phyloP scores from a whole-genome alignment of 2,329 filamentous ascomycete species.

The Colletotrichum limetticola region DNA sequence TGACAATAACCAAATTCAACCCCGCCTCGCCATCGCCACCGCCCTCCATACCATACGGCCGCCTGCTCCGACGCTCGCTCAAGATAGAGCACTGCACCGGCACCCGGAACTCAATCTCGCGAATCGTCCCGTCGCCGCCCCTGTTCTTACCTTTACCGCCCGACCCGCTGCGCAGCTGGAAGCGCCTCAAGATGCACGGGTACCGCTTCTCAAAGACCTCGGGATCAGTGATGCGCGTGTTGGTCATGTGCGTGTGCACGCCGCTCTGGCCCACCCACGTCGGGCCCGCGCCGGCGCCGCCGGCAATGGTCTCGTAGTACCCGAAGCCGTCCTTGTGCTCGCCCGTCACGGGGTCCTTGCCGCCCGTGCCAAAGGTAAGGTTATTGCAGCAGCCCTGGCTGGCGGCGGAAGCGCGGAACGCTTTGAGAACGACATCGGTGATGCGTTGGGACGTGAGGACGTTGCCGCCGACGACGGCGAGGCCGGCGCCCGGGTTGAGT shows the following conservation, averaged over 20 bases:
- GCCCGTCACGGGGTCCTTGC: constrained; percentile 63
- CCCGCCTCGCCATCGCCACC: constrained; percentile 76
- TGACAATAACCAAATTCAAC: constrained; percentile 73
- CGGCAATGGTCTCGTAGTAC: constrained; percentile 88
- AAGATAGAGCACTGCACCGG: constrained; percentile 83
- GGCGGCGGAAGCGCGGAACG: constrained; percentile 83
- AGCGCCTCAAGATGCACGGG: constrained; percentile 77
- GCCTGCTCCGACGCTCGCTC: constrained; percentile 79
- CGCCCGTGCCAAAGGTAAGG: constrained; percentile 84
- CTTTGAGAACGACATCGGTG: constrained; percentile 84
- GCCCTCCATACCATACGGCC: constrained; percentile 80
- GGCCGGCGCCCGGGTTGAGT: constrained; percentile 78
- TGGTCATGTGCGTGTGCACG: constrained; percentile 89
- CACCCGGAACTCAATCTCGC: constrained; percentile 85
- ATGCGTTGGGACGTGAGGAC: constrained; percentile 84
- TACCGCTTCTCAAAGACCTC: constrained; percentile 84
- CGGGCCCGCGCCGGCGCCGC: constrained; percentile 78
- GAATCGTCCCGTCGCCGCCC: constrained; percentile 81
- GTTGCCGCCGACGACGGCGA: constrained; percentile 86
- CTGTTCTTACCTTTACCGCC: constrained; percentile 73
- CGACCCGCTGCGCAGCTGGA: constrained; percentile 70
- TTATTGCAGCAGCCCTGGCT: constrained; percentile 87
- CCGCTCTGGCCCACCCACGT: constrained; percentile 79
- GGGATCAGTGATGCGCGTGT: constrained; percentile 84
- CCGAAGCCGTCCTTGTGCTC: constrained; percentile 77